Percentiles rank a stretch among this genome's conserved stretches.
phyloP scores from a whole-genome alignment of 495 filamentous ascomycete species.

The Oleoguttula mirabilis region DNA sequence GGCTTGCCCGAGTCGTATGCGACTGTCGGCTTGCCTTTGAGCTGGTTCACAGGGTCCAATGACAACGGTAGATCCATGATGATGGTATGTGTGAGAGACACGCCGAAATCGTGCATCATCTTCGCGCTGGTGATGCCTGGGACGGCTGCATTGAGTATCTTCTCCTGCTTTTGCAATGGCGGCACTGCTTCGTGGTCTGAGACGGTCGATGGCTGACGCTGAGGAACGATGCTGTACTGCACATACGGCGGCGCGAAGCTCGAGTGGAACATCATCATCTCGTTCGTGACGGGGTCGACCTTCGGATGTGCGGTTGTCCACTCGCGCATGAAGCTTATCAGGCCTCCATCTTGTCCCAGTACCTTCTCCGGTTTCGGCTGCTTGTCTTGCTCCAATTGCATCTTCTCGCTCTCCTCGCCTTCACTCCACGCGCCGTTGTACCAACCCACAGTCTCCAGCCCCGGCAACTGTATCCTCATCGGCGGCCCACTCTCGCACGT shows the following conservation, averaged over 20 bases:
- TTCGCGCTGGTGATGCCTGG: slow-evolving; percentile 48
- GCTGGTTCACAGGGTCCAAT: slow-evolving; percentile 46
- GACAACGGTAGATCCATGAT: slow-evolving; percentile 56
- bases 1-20: slow-evolving; percentile 40
- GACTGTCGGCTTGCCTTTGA: slow-evolving; percentile 41
- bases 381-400: background rate
- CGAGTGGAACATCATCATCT: slow-evolving; percentile 52
- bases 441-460: slow-evolving; percentile 53
- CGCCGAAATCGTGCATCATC: slow-evolving; percentile 64
- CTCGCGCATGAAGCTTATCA: slow-evolving; percentile 46
- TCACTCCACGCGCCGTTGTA: slow-evolving; percentile 44
- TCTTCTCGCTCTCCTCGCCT: slow-evolving; percentile 30
- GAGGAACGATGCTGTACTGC: slow-evolving; percentile 49
- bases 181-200: background rate
- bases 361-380: slow-evolving; percentile 7
- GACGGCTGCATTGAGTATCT: slow-evolving; percentile 37
- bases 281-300: slow-evolving; percentile 45
- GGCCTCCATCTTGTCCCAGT: slow-evolving; percentile 40
- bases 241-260: slow-evolving; percentile 49
- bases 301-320: slow-evolving; percentile 60
- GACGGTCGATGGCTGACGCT: slow-evolving; percentile 2
- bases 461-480: slow-evolving; percentile 47
- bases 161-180: background rate
- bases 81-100: slow-evolving; percentile 44
- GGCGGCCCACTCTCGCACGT: slow-evolving; percentile 58